phyloP scores from a whole-genome alignment of 2,329 filamentous ascomycete genomes.

The Coniochaeta ligniaria region DNA sequence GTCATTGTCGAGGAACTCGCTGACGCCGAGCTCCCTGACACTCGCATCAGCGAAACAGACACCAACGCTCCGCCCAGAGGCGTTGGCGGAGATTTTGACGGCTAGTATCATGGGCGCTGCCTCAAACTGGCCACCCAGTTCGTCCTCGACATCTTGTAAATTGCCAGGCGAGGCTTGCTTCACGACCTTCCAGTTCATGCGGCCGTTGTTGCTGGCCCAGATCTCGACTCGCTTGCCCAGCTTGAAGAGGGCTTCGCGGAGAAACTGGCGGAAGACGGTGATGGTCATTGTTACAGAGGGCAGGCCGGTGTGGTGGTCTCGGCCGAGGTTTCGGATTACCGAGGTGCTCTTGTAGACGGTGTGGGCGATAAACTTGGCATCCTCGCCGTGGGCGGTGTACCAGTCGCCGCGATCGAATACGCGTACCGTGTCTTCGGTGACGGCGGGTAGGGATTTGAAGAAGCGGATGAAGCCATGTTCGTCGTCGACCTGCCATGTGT shows the following conservation, averaged over 20 bases:
- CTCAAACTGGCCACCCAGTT: conserved; percentile 79
- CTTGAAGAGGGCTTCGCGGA: conserved; percentile 88
- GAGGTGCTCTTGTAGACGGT: conserved; percentile 97
- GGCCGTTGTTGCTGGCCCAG: conserved; percentile 66
- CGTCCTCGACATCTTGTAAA: conserved; percentile 93
- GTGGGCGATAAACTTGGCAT: conserved; percentile 77
- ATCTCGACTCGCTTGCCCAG: conserved; percentile 89
- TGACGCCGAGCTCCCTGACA: conserved; percentile 89
- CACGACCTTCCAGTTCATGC: conserved; percentile 84
- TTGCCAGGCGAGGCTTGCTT: conserved; percentile 96
- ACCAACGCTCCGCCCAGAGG: conserved; percentile 73
- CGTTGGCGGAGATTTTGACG: conserved; percentile 87
- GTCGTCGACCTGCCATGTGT: conserved; percentile 68
- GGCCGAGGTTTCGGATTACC: conserved; percentile 82
- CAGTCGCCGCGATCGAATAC: conserved; percentile 93
- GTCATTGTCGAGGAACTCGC: conserved; percentile 98
- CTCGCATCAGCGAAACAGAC: conserved; percentile 98
- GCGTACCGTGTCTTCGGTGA: conserved; percentile 69
- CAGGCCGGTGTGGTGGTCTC: conserved; percentile 74
- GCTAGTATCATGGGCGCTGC: conserved; percentile 90
- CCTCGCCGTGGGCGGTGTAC: conserved; percentile 87
- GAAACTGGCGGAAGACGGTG: conserved; percentile 91
- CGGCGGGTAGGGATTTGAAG: conserved; percentile 76
- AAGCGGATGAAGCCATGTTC: conserved; percentile 95
- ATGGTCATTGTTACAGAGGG: conserved; percentile 92